These are phyloP conservation scores for Diversispora eburnea DNA, from an alignment of 192 early-diverging fungal species.

Conservation along the genomic window DNA sequence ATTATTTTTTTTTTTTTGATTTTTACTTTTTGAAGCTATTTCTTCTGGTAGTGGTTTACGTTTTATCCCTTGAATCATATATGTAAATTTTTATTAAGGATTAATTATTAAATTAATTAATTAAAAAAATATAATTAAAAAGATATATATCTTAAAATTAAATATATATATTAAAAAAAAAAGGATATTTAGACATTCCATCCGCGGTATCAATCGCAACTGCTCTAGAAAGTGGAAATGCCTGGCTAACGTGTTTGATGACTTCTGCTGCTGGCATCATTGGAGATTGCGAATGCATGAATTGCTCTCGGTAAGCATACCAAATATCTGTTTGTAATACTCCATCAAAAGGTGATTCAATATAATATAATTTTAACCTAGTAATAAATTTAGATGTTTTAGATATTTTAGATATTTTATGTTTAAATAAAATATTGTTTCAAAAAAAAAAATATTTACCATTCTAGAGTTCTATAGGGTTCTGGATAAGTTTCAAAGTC, in stretches of 20 bases:
- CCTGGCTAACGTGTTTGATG: slow-evolving; percentile 23
- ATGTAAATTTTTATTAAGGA: background rate
- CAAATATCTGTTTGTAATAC: slow-evolving; percentile 28
- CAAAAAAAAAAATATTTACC: too few relatives aligned
- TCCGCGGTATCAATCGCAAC: slow-evolving; percentile 13
- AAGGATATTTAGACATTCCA: slow-evolving; percentile 26
- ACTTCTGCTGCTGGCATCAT: slow-evolving; percentile 31
- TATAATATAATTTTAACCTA: slow-evolving; percentile 20
- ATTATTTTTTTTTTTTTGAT: too few relatives aligned
- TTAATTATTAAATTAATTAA: background rate
- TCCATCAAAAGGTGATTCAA: slow-evolving; percentile 5
- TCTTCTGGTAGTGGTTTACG: background rate
- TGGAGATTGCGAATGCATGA: slow-evolving; percentile 2
- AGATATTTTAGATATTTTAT: background rate
- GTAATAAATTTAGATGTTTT: background rate
- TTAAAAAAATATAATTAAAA: background rate
- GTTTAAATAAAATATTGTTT: too few relatives aligned
- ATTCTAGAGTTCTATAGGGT: slow-evolving; percentile 54
- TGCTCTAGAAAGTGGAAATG: slow-evolving; percentile 16
- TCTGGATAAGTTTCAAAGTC: slow-evolving; percentile 44
- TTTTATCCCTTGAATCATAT: slow-evolving; percentile 26
- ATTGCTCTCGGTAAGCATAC: slow-evolving; percentile 30
- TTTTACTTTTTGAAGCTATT: background rate
- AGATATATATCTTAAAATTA: background rate
- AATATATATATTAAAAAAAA: slow-evolving; percentile 8